A percentile compares a stretch with the other conserved stretches of the same genome.
Conservation (phyloP, 2,329 filamentous ascomycete species). For the Trichoderma koningiopsis region DNA sequence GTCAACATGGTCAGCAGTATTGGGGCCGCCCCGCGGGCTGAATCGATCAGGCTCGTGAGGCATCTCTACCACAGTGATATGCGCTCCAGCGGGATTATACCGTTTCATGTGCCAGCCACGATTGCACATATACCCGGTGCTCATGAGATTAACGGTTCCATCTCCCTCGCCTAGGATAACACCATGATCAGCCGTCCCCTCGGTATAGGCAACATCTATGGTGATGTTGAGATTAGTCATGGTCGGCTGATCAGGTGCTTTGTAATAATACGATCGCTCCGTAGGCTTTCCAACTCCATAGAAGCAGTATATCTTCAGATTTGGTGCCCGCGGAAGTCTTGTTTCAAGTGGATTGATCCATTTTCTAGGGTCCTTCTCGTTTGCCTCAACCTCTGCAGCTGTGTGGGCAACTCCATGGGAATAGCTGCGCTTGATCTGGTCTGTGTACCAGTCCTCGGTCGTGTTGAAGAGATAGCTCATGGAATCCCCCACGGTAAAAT, state of each 20-base stretch:
- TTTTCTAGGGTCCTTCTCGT: constrained; percentile 74
- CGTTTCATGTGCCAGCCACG: constrained; percentile 91
- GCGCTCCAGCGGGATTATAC: constrained; percentile 83
- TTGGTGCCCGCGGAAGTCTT: constrained; percentile 81
- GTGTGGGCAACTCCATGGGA: constrained; percentile 88
- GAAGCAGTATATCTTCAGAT: constrained; percentile 94
- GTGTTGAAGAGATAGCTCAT: constrained; percentile 76
- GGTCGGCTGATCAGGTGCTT: constrained; percentile 63
- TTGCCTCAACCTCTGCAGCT: constrained; percentile 74
- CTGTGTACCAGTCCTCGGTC: constrained; percentile 82
- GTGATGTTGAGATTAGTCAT: constrained; percentile 72
- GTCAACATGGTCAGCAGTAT: constrained; percentile 89
- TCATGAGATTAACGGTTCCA: constrained; percentile 91
- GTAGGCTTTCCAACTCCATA: constrained; percentile 94
- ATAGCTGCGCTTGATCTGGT: constrained; percentile 73
- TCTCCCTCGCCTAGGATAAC: constrained; percentile 97
- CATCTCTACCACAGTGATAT: constrained; percentile 92
- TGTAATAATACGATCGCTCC: constrained; percentile 91
- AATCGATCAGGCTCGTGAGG: constrained; percentile 93
- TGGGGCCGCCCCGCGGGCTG: constrained; percentile 72
- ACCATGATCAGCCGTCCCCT: constrained; percentile 73
- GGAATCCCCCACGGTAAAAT: constrained; percentile 79
- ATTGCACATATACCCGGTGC: constrained; percentile 94
- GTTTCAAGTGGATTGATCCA: constrained; percentile 97
- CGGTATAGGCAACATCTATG: constrained; percentile 66